Evolutionary conservation across 768 basidiomycete species (phyloP).

Genomic region (Strobilomyces dryophilus): DNA sequence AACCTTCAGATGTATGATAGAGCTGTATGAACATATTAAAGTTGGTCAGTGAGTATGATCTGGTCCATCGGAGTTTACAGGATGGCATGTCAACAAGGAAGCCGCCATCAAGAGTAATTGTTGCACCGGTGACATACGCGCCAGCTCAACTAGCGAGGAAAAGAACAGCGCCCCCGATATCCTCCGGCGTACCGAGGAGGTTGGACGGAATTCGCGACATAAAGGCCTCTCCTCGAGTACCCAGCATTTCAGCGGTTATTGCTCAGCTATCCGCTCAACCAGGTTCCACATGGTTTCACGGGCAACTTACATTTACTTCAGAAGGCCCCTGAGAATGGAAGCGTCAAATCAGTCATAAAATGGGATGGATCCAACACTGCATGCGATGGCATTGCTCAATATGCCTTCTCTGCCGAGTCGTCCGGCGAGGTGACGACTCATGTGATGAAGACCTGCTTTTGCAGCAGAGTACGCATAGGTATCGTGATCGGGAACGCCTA

Average conservation of each 20-base stretch:
- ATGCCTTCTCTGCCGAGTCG: conserved; percentile 55
- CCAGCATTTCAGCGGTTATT: conserved; percentile 56
- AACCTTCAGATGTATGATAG: neutral
- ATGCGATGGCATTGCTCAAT: conserved; percentile 60
- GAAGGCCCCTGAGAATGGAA: conserved; percentile 31
- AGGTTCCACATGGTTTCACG: neutral
- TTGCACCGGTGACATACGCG: conserved; percentile 60
- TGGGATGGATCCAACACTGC: conserved; percentile 34
- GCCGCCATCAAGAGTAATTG: conserved; percentile 61
- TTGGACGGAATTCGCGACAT: conserved; percentile 42
- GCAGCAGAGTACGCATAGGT: conserved; percentile 64
- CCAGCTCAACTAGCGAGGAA: conserved; percentile 60
- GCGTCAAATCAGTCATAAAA: neutral
- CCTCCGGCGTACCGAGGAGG: conserved; percentile 59
- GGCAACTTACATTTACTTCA: conserved; percentile 37
- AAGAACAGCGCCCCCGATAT: conserved; percentile 59
- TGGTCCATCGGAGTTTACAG: conserved; percentile 28
- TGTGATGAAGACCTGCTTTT: conserved; percentile 60
- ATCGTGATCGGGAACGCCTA: conserved; percentile 49
- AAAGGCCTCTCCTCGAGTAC: conserved; percentile 41
- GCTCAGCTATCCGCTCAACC: conserved; percentile 3
- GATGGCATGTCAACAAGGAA: conserved; percentile 39
- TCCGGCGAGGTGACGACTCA: conserved; percentile 54
- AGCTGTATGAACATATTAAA: neutral
- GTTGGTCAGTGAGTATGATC: neutral